These are phyloP conservation scores for Xylariales sp. DNA, from an alignment of 2,329 filamentous ascomycete genomes.

Conservation along the genomic window DNA sequence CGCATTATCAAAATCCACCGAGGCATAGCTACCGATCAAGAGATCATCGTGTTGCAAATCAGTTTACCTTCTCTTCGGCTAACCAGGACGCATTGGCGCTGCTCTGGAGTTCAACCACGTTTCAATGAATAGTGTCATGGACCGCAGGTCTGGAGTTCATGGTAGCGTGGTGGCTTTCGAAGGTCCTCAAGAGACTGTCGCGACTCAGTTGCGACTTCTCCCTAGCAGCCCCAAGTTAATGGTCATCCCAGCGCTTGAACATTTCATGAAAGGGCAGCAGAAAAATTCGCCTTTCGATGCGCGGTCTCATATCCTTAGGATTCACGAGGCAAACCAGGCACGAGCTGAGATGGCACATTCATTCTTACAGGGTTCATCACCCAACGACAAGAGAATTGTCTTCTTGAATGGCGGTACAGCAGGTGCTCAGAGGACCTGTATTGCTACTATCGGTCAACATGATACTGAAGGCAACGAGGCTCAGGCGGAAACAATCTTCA, in stretches of 20 bases:
- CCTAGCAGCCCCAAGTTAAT: conserved; percentile 55
- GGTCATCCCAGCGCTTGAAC: conserved; percentile 48
- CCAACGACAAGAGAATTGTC: conserved; percentile 47
- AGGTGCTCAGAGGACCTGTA: conserved; percentile 49
- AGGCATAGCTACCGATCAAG: too few species aligned
- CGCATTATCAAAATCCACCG: too few species aligned
- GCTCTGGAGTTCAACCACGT: too few species aligned
- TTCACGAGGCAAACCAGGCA: conserved; percentile 45
- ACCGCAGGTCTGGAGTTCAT: too few species aligned
- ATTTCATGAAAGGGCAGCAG: conserved; percentile 35
- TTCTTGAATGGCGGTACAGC: conserved; percentile 57
- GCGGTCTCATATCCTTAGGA: conserved; percentile 38
- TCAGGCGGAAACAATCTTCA: conserved; percentile 49
- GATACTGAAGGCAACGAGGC: conserved; percentile 43
- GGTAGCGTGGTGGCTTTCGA: conserved; percentile 58
- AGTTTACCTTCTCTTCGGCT: too few species aligned
- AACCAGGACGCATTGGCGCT: too few species aligned
- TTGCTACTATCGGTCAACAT: conserved; percentile 48
- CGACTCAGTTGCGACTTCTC: conserved; percentile 56
- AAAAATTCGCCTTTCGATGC: conserved; percentile 29
- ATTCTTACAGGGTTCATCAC: conserved; percentile 45
- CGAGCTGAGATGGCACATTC: conserved; percentile 43
- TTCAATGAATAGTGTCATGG: too few species aligned
- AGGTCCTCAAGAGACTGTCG: conserved; percentile 48
- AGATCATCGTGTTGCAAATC: too few species aligned